phyloP scores from a whole-genome alignment of 257 asterid genomes.

The Hygrophila difformis region DNA sequence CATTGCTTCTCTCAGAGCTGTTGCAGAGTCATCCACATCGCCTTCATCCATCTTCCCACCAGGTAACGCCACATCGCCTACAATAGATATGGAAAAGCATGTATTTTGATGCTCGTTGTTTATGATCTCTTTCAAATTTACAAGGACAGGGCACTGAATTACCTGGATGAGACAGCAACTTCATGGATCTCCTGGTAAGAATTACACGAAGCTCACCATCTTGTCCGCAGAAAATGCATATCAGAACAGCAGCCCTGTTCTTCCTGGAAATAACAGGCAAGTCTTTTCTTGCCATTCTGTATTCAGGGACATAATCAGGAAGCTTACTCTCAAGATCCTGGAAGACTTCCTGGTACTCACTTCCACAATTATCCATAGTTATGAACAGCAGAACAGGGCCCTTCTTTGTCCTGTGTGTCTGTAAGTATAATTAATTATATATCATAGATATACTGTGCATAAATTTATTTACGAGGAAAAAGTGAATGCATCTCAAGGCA shows the following conservation, averaged over 20 bases:
- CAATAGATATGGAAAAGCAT: too few species aligned
- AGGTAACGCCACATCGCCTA: conserved; percentile 56
- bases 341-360: conserved; percentile 9
- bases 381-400: too few species aligned
- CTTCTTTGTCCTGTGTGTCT: too few species aligned
- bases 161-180: conserved; percentile 57
- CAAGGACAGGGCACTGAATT: background rate
- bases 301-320: background rate
- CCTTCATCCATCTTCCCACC: conserved; percentile 56
- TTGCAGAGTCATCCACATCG: conserved; percentile 43
- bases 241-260: conserved; percentile 50
- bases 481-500: too few species aligned
- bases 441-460: too few species aligned
- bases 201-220: conserved; percentile 44
- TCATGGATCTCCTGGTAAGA: conserved; percentile 53
- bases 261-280: conserved; percentile 17
- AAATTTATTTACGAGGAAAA: too few species aligned
- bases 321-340: conserved; percentile 5
- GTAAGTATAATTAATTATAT: too few species aligned
- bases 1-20: conserved; percentile 52
- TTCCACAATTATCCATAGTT: conserved; percentile 14
- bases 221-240: conserved; percentile 41
- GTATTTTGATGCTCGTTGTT: too few species aligned
- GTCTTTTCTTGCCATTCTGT: conserved; percentile 9
- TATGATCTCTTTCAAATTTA: background rate